Evolutionary conservation across 306 rosid genomes (phyloP).

Genomic region (Rosa lucieae): DNA sequence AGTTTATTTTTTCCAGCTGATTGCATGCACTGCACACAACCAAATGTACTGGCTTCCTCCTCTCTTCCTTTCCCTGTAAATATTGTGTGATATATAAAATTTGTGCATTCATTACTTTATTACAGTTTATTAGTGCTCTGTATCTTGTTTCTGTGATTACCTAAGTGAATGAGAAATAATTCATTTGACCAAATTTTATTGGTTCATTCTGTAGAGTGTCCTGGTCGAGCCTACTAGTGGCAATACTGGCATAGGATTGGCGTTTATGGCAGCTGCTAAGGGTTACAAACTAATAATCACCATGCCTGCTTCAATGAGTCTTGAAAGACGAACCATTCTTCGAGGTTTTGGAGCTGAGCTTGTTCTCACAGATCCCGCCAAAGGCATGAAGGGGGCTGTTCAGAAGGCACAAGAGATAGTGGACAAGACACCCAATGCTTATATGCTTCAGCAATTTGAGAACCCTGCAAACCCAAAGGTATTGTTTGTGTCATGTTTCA

Average conservation of each 20-base stretch:
- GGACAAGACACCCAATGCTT: slow-evolving; percentile 74
- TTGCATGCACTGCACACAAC: not conserved
- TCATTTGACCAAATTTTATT: slow-evolving; percentile 16
- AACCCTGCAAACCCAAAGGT: slow-evolving; percentile 95
- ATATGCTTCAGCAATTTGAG: slow-evolving; percentile 86
- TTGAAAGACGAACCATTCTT: slow-evolving; percentile 84
- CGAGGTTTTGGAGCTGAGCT: slow-evolving; percentile 87
- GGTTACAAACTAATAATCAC: slow-evolving; percentile 79
- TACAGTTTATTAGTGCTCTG: not conserved
- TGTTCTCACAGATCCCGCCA: slow-evolving; percentile 85
- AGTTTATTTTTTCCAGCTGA: not conserved
- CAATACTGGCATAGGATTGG: slow-evolving; percentile 91
- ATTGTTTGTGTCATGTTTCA: slow-evolving; percentile 11
- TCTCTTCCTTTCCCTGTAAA: too few relatives aligned
- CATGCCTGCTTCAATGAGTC: slow-evolving; percentile 95
- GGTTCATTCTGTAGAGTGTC: slow-evolving; percentile 55
- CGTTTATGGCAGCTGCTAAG: slow-evolving; percentile 92
- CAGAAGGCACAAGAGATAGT: slow-evolving; percentile 81
- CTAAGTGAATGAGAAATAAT: slow-evolving; percentile 9
- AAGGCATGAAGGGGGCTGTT: slow-evolving; percentile 89
- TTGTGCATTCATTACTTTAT: not conserved
- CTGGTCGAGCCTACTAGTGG: slow-evolving; percentile 90
- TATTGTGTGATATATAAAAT: not conserved
- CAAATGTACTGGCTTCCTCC: not conserved
- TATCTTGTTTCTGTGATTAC: not conserved